Conservation (phyloP, 106 monocot genomes). For the Ottelia alismoides region DNA sequence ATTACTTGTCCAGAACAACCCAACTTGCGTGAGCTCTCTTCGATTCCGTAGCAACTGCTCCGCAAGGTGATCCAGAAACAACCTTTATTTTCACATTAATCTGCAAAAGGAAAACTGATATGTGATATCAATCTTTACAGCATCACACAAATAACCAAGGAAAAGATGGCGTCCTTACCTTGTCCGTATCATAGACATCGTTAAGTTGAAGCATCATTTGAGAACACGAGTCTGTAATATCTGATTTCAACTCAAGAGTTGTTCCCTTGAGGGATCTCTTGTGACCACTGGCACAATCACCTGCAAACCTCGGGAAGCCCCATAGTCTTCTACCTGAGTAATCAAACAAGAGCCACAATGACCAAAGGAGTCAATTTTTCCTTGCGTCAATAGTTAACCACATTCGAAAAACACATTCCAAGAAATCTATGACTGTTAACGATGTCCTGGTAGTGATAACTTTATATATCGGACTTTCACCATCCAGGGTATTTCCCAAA, state of each 20-base stretch:
- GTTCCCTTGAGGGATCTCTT: conserved; percentile 6
- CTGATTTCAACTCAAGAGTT: conserved; percentile 18
- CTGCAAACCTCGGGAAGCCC: conserved; percentile 25
- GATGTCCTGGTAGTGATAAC: no score
- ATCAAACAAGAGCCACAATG: no score
- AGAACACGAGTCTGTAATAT: conserved; percentile 21
- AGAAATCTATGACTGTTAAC: no score
- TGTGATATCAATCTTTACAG: background rate
- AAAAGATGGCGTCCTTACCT: conserved; percentile 9
- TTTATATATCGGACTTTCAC: no score
- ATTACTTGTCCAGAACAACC: conserved; percentile 30
- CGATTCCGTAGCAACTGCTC: conserved; percentile 16
- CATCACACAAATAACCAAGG: no score
- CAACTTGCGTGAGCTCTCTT: conserved; percentile 23
- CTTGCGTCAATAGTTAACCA: no score
- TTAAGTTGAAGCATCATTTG: conserved; percentile 32
- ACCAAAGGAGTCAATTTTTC: no score
- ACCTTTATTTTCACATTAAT: conserved; percentile 30
- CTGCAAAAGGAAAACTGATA: conserved; percentile 5
- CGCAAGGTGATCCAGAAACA: conserved; percentile 21
- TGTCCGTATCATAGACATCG: conserved; percentile 21
- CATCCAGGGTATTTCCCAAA: no score
- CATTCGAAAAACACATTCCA: no score
- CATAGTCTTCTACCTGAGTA: conserved; percentile 22
- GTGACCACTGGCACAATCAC: conserved; percentile 26